These are phyloP conservation scores for Oryza longistaminata DNA, from an alignment of 176 grass and related monocot genomes.

Conservation along the genomic window DNA sequence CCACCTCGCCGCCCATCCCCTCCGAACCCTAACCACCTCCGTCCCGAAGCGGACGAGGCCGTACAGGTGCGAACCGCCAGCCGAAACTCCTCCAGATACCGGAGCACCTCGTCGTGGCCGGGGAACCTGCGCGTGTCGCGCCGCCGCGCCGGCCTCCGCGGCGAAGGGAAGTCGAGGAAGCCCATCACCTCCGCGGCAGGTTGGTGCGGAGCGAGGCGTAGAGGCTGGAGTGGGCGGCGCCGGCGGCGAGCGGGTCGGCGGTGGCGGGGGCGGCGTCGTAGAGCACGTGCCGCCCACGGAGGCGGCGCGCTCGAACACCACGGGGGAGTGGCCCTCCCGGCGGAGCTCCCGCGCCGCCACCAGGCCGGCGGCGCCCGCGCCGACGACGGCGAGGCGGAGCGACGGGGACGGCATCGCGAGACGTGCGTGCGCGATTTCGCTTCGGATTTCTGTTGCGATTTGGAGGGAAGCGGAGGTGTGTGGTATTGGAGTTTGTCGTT, in stretches of 20 bases:
- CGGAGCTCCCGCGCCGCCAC: conserved; percentile 60
- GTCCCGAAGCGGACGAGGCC: conserved; percentile 60
- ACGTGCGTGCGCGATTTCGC: neutral
- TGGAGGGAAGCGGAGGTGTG: no score
- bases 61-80: conserved; percentile 58
- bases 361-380: conserved; percentile 64
- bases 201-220: conserved; percentile 91
- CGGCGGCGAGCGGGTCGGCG: conserved; percentile 56
- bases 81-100: conserved; percentile 83
- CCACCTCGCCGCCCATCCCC: conserved; percentile 49
- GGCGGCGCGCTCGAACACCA: conserved; percentile 73
- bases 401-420: conserved; percentile 23
- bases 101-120: conserved; percentile 72
- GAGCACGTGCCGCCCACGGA: conserved; percentile 72
- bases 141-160: neutral
- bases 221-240: conserved; percentile 71
- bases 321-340: conserved; percentile 71
- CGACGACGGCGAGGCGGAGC: conserved; percentile 65
- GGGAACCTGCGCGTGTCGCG: conserved; percentile 67
- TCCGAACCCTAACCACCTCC: conserved; percentile 52
- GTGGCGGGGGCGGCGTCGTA: conserved; percentile 41
- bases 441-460: neutral
- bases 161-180: conserved; percentile 66
- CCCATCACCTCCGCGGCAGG: conserved; percentile 85
- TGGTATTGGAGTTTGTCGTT: neutral